Conservation (phyloP, 305 asterid genomes). For the Petunia hybrid region DNA sequence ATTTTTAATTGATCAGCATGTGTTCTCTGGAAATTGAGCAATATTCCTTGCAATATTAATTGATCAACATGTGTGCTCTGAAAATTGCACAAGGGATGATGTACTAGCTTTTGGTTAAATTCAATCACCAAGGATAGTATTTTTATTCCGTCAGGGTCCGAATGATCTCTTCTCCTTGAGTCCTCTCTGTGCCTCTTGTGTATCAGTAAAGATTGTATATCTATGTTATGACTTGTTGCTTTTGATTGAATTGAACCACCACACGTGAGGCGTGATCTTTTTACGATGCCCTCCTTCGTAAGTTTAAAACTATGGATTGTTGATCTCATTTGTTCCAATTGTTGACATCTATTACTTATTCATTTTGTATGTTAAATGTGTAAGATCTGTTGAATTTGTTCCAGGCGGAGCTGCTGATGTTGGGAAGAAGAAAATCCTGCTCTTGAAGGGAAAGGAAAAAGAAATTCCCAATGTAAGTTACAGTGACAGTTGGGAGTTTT, state of each 20-base stretch:
- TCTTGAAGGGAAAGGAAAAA: conserved; percentile 82
- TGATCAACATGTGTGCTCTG: background rate
- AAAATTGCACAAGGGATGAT: background rate
- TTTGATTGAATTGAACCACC: conserved; percentile 18
- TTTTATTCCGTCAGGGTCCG: background rate
- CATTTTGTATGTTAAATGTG: background rate
- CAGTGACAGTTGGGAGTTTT: background rate
- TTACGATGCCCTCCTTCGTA: background rate
- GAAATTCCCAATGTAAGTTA: conserved; percentile 71
- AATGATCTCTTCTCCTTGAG: background rate
- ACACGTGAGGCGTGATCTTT: background rate
- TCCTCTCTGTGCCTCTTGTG: background rate
- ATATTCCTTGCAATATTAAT: background rate
- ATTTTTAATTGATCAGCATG: background rate
- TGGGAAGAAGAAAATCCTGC: conserved; percentile 83
- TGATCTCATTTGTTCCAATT: conserved; percentile 6
- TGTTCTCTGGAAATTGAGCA: background rate
- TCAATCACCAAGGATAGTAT: background rate
- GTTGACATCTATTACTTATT: background rate
- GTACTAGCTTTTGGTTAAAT: background rate
- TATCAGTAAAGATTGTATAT: background rate
- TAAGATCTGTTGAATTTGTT: conserved; percentile 41
- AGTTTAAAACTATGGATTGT: background rate
- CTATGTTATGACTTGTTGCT: background rate
- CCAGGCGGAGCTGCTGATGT: conserved; percentile 58